These are phyloP conservation scores for Podospora sp. DNA, from an alignment of 495 filamentous ascomycete genomes.

Conservation along the genomic window DNA sequence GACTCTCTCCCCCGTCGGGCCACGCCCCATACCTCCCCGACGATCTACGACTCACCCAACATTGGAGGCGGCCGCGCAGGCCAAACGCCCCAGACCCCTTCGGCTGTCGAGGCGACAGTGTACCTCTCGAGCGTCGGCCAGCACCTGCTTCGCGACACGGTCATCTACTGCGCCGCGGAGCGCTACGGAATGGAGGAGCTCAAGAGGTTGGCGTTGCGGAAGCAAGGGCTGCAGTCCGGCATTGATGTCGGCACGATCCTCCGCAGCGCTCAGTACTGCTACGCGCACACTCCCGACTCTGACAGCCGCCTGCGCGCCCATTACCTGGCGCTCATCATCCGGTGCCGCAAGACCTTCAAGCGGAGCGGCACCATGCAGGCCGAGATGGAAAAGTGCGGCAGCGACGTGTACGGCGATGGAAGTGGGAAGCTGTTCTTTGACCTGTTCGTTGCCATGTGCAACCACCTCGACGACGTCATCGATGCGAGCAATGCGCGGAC, in stretches of 20 bases:
- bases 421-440: slow-evolving; percentile 92
- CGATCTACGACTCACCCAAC: slow-evolving; percentile 41
- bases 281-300: slow-evolving; percentile 88
- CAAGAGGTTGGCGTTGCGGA: slow-evolving; percentile 83
- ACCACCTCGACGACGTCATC: slow-evolving; percentile 89
- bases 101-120: slow-evolving; percentile 73
- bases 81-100: slow-evolving; percentile 36
- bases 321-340: slow-evolving; percentile 92
- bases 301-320: slow-evolving; percentile 89
- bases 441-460: slow-evolving; percentile 96
- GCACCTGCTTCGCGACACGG: slow-evolving; percentile 81
- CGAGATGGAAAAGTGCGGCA: slow-evolving; percentile 79
- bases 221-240: slow-evolving; percentile 85
- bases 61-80: slow-evolving; percentile 57
- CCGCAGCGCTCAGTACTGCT: slow-evolving; percentile 86
- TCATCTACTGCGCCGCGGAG: slow-evolving; percentile 88
- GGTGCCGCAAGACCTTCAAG: slow-evolving; percentile 92
- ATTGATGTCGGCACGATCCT: slow-evolving; percentile 87
- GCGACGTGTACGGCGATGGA: slow-evolving; percentile 51
- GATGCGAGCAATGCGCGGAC: slow-evolving; percentile 58
- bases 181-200: slow-evolving; percentile 83
- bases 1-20: slow-evolving; percentile 47
- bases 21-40: slow-evolving; percentile 39
- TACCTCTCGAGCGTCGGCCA: slow-evolving; percentile 66
- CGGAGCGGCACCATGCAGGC: slow-evolving; percentile 94